Conservation (phyloP, 768 basidiomycete species). For the Tricholoma bakamatsutake region DNA sequence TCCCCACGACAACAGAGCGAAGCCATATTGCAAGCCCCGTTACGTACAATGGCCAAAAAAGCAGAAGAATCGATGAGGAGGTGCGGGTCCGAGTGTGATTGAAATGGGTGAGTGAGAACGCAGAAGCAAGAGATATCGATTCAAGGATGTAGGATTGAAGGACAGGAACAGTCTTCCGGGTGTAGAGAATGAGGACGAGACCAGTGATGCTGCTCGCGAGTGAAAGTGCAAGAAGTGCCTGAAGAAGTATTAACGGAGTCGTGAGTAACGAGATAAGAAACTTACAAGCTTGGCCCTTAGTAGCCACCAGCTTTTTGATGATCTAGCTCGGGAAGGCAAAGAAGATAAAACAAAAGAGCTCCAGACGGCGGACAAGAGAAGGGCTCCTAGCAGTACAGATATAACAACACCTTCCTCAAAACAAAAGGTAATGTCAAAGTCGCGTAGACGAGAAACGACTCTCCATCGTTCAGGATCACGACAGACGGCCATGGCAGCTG, state of each 20-base stretch:
- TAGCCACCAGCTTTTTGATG: slow-evolving; percentile 44
- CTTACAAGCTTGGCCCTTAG: slow-evolving; percentile 66
- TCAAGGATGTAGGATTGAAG: slow-evolving; percentile 53
- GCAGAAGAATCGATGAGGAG: slow-evolving; percentile 65
- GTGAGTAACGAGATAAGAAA: slow-evolving; percentile 6
- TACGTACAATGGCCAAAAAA: slow-evolving; percentile 79
- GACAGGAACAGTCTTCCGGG: slow-evolving; percentile 34
- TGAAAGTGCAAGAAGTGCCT: slow-evolving; percentile 48
- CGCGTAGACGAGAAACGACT: slow-evolving; percentile 47
- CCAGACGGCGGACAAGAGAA: slow-evolving; percentile 37
- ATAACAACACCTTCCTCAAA: slow-evolving; percentile 72
- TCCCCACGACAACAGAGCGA: slow-evolving; percentile 42
- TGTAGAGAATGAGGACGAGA: slow-evolving; percentile 31
- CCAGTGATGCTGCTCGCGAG: slow-evolving; percentile 39
- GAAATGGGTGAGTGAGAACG: slow-evolving; percentile 48
- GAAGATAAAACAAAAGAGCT: slow-evolving; percentile 27
- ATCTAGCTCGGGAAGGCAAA: slow-evolving; percentile 23
- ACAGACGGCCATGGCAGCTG: slow-evolving; percentile 37
- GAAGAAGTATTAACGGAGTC: background rate
- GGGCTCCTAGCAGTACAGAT: slow-evolving; percentile 40
- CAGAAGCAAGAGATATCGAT: slow-evolving; percentile 42
- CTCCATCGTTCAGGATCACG: slow-evolving; percentile 62
- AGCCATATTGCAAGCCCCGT: slow-evolving; percentile 46
- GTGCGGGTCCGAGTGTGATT: slow-evolving; percentile 68
- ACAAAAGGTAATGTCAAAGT: slow-evolving; percentile 77